Evolutionary conservation across 2,329 filamentous ascomycete genomes (phyloP).

Genomic region (Ophiognomonia clavigignenti-juglandacearum): DNA sequence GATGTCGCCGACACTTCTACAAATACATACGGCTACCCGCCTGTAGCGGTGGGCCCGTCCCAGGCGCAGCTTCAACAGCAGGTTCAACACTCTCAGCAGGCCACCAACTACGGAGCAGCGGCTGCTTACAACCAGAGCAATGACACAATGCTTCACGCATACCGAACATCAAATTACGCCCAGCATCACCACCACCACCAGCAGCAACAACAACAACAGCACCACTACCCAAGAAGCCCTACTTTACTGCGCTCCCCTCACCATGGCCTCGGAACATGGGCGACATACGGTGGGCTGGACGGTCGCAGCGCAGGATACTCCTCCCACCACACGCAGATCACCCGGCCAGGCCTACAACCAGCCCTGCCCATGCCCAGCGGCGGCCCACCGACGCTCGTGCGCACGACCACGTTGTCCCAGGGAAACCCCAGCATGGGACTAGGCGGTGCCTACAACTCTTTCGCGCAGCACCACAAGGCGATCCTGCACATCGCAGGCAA

Average conservation of each 20-base stretch:
- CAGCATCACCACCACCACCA: conserved; percentile 15
- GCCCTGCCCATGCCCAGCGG: conserved; percentile 38
- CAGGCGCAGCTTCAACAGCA: conserved; percentile 29
- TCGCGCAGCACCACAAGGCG: conserved; percentile 68
- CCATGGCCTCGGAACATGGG: conserved; percentile 21
- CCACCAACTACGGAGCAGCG: conserved; percentile 20
- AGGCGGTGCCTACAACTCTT: conserved; percentile 61
- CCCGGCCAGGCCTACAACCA: conserved; percentile 43
- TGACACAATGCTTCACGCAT: conserved; percentile 52
- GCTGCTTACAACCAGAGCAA: conserved; percentile 34
- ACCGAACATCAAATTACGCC: conserved; percentile 47
- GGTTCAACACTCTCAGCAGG: conserved; percentile 9
- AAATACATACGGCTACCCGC: conserved; percentile 53
- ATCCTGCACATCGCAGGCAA: conserved; percentile 81
- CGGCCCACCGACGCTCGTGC: conserved; percentile 43
- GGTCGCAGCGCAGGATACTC: conserved; percentile 35
- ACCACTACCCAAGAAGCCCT: conserved; percentile 16
- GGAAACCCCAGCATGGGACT: conserved; percentile 30
- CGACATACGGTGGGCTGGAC: conserved; percentile 32
- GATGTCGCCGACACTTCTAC: conserved; percentile 37
- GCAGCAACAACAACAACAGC: conserved; percentile 14
- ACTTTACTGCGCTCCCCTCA: conserved; percentile 23
- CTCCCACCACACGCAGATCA: conserved; percentile 40
- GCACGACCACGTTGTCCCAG: conserved; percentile 50
- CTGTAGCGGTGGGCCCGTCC: conserved; percentile 38